Percentiles rank a stretch among this genome's conserved stretches.
These are phyloP conservation scores for Vitis amurensis DNA, from an alignment of 164 flowering plant genomes.

Conservation along the genomic window DNA sequence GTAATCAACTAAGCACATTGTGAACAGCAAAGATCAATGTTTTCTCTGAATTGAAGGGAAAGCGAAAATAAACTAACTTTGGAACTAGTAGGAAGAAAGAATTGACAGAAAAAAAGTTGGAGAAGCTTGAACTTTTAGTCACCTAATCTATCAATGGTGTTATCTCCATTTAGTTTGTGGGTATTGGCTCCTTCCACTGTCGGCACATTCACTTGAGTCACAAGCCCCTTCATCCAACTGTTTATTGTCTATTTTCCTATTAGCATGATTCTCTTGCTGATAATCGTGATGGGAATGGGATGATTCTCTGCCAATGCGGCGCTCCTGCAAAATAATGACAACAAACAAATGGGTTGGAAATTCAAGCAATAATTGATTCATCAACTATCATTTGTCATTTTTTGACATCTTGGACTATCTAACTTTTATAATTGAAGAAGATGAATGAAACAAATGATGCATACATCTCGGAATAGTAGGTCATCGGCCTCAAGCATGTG, in stretches of 20 bases:
- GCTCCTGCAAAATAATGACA: slow-evolving; percentile 39
- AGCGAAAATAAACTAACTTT: not conserved
- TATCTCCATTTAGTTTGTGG: slow-evolving; percentile 46
- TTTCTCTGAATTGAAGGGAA: slow-evolving; percentile 8
- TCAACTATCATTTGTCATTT: not conserved
- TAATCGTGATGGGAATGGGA: slow-evolving; percentile 28
- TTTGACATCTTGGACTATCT: not conserved
- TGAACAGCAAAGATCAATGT: slow-evolving; percentile 5
- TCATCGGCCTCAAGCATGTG: slow-evolving; percentile 98
- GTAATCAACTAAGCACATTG: slow-evolving; percentile 1
- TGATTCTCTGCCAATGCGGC: slow-evolving; percentile 38
- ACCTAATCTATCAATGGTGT: slow-evolving; percentile 18
- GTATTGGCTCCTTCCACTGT: slow-evolving; percentile 26
- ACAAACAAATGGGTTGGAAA: not conserved
- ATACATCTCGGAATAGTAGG: slow-evolving; percentile 67
- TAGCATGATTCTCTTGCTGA: slow-evolving; percentile 22
- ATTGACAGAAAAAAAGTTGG: slow-evolving; percentile 6
- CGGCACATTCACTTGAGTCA: slow-evolving; percentile 39
- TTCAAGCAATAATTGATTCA: not conserved
- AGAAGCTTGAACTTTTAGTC: slow-evolving; percentile 24
- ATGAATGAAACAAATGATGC: slow-evolving; percentile 9
- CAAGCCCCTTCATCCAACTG: slow-evolving; percentile 25
- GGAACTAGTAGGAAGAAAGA: not conserved
- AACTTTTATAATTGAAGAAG: slow-evolving; percentile 4
- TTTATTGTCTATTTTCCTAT: slow-evolving; percentile 24